These are phyloP conservation scores for Paragyromitra xinjiangensis DNA, from an alignment of 495 filamentous ascomycete genomes.

Conservation along the genomic window DNA sequence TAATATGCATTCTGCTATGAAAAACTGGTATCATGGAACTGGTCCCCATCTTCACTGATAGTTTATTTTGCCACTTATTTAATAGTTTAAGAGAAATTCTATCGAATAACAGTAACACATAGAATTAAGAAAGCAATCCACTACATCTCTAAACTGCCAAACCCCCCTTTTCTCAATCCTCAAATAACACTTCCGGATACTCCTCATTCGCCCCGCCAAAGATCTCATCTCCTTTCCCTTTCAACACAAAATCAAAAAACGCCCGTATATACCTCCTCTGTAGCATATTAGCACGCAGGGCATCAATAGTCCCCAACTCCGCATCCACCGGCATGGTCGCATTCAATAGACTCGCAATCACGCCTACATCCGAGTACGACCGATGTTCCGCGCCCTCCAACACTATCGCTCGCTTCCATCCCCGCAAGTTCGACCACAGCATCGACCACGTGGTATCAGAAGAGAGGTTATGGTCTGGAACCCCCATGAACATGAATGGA, in stretches of 20 bases:
- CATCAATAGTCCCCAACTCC: conserved; percentile 51
- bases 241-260: conserved; percentile 58
- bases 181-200: neutral
- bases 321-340: conserved; percentile 43
- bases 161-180: neutral
- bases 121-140: neutral
- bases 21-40: no score
- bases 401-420: conserved; percentile 52
- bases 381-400: conserved; percentile 41
- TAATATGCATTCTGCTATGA: no score
- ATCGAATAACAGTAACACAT: no score
- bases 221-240: neutral
- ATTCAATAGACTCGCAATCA: conserved; percentile 43
- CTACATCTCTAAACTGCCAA: neutral
- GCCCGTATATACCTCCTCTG: conserved; percentile 54
- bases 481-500: conserved; percentile 59
- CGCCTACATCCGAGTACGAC: conserved; percentile 58
- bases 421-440: conserved; percentile 53
- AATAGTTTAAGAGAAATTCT: no score
- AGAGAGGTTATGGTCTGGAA: conserved; percentile 44
- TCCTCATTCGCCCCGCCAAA: neutral
- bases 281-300: conserved; percentile 39
- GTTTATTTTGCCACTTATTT: no score
- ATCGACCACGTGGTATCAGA: conserved; percentile 54
- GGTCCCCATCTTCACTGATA: no score